Percentiles rank a stretch among this genome's conserved stretches.
phyloP scores from a whole-genome alignment of 1,284 basidiomycete species.

The Cryptococcus jaspeensis region DNA sequence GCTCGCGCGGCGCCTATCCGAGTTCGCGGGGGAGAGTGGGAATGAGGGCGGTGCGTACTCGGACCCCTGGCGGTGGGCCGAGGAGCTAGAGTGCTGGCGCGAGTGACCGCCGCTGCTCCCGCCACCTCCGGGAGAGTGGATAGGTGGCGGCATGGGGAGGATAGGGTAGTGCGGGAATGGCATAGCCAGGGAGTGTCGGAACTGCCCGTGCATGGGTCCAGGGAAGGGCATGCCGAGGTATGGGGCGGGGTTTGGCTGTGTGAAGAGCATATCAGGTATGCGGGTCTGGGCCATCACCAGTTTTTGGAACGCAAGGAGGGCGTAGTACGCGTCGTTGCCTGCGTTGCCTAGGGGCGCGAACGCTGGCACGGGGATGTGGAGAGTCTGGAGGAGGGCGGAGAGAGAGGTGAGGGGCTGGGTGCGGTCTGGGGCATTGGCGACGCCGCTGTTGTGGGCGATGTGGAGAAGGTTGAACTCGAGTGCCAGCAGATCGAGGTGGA shows the following conservation, averaged over 20 bases:
- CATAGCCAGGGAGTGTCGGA: not conserved
- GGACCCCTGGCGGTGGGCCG: not conserved
- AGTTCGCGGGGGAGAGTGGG: constrained; percentile 2
- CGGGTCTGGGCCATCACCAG: constrained; percentile 48
- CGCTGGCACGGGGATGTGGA: constrained; percentile 47
- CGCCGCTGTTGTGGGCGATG: constrained; percentile 37
- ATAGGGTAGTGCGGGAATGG: constrained; percentile 17
- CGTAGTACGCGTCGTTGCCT: constrained; percentile 53
- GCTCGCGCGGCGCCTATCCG: constrained; percentile 6
- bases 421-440: constrained; percentile 39
- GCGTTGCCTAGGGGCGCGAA: constrained; percentile 50
- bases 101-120: constrained; percentile 2
- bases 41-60: constrained; percentile 2
- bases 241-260: constrained; percentile 18
- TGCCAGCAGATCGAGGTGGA: constrained; percentile 63
- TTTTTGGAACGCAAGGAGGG: constrained; percentile 50
- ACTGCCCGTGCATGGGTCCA: no score
- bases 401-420: constrained; percentile 38
- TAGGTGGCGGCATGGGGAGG: constrained; percentile 8
- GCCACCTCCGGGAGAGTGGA: constrained; percentile 3
- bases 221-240: constrained; percentile 13
- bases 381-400: constrained; percentile 37
- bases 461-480: constrained; percentile 43
- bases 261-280: constrained; percentile 40
- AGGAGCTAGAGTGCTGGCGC: constrained; percentile 15